A percentile compares a stretch with the other conserved stretches of the same genome.
These are phyloP conservation scores for Malassezia vespertilionis DNA, from an alignment of 1,284 basidiomycete genomes.

Conservation along the genomic window DNA sequence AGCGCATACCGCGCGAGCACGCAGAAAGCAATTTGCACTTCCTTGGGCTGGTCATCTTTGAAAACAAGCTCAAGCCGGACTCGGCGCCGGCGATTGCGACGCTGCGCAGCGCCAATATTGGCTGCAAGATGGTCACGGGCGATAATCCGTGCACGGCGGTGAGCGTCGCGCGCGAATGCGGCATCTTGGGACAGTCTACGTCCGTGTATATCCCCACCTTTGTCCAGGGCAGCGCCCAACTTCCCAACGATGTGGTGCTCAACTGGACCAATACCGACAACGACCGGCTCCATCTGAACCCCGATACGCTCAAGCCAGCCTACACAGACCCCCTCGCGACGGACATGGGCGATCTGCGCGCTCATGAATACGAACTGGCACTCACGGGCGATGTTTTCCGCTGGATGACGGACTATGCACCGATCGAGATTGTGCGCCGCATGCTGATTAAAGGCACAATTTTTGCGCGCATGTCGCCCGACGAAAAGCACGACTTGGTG, in stretches of 20 bases:
- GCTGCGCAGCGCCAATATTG: slow-evolving; percentile 76
- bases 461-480: slow-evolving; percentile 97
- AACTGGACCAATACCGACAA: slow-evolving; percentile 93
- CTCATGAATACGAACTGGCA: slow-evolving; percentile 79
- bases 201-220: slow-evolving; percentile 86
- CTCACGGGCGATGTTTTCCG: slow-evolving; percentile 95
- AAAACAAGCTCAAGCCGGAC: slow-evolving; percentile 92
- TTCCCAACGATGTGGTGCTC: slow-evolving; percentile 52
- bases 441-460: slow-evolving; percentile 96
- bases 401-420: slow-evolving; percentile 94
- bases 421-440: slow-evolving; percentile 57
- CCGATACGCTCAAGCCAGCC: slow-evolving; percentile 61
- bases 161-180: slow-evolving; percentile 89
- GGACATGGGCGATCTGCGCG: slow-evolving; percentile 37
- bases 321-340: slow-evolving; percentile 34
- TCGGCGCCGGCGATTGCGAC: slow-evolving; percentile 84
- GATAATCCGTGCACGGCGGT: slow-evolving; percentile 95
- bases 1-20: slow-evolving; percentile 89
- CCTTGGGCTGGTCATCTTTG: slow-evolving; percentile 91
- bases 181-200: slow-evolving; percentile 73
- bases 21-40: slow-evolving; percentile 84
- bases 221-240: slow-evolving; percentile 17
- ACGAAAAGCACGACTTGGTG: slow-evolving; percentile 97
- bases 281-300: slow-evolving; percentile 69
- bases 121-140: slow-evolving; percentile 95